These are phyloP conservation scores for Fonsecaea erecta DNA, from an alignment of 2,329 filamentous ascomycete species.

Conservation along the genomic window DNA sequence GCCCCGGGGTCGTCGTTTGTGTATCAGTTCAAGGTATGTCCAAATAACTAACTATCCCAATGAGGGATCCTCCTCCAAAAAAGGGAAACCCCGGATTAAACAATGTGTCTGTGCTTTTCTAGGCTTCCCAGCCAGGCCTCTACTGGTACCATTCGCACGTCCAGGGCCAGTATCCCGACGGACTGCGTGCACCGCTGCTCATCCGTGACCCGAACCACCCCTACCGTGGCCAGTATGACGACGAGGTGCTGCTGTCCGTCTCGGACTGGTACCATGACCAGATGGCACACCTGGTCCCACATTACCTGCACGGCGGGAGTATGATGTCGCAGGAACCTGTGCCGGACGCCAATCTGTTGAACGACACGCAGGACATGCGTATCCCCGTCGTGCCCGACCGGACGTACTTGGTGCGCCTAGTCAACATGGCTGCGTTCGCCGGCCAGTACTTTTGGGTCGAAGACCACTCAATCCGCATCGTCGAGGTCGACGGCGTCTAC, in stretches of 20 bases:
- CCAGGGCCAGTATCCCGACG: conserved; percentile 61
- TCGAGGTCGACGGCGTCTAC: conserved; percentile 46
- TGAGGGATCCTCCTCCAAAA: background rate
- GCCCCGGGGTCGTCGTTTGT: conserved; percentile 65
- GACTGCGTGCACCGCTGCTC: conserved; percentile 67
- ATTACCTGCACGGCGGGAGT: conserved; percentile 50
- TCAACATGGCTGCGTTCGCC: conserved; percentile 76
- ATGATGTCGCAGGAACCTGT: conserved; percentile 66
- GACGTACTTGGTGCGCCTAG: conserved; percentile 72
- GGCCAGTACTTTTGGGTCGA: conserved; percentile 56
- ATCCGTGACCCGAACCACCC: conserved; percentile 63
- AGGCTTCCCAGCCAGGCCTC: conserved; percentile 47
- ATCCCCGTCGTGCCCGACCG: conserved; percentile 66
- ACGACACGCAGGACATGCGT: conserved; percentile 66
- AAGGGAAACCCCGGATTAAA: background rate
- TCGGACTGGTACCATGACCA: conserved; percentile 77
- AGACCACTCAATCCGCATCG: conserved; percentile 45
- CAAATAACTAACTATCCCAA: conserved; percentile 39
- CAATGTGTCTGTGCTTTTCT: background rate
- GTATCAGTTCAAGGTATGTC: conserved; percentile 65
- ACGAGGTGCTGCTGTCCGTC: conserved; percentile 70
- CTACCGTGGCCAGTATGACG: conserved; percentile 59
- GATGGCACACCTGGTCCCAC: conserved; percentile 39
- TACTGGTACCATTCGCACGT: conserved; percentile 72
- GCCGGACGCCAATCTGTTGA: conserved; percentile 68